Evolutionary conservation across 148 eudicot genomes (phyloP).

Genomic region (Rhododendron henanense): DNA sequence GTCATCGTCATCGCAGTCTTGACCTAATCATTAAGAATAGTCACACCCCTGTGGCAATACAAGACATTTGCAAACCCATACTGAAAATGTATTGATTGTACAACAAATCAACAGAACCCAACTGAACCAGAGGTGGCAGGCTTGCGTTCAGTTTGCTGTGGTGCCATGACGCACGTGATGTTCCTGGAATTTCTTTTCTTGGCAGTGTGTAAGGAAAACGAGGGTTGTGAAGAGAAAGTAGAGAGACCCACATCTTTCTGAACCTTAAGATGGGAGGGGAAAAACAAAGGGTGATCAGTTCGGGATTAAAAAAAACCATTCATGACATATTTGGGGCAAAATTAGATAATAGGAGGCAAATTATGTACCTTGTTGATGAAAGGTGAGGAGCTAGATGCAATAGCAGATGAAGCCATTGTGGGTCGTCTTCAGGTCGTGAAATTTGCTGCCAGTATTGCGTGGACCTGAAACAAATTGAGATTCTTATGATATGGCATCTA

Average conservation of each 20-base stretch:
- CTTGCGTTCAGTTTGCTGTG: slow-evolving; percentile 61
- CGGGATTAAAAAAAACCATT: neutral
- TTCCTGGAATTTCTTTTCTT: slow-evolving; percentile 39
- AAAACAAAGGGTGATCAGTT: neutral
- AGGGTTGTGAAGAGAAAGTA: slow-evolving; percentile 39
- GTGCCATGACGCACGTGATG: slow-evolving; percentile 69
- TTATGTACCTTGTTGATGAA: slow-evolving; percentile 39
- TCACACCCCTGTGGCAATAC: slow-evolving; percentile 21
- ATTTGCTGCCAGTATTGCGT: neutral
- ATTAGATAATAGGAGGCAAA: too few relatives aligned
- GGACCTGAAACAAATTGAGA: neutral
- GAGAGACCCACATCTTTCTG: slow-evolving; percentile 66
- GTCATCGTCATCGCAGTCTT: slow-evolving; percentile 92
- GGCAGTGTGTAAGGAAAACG: slow-evolving; percentile 28
- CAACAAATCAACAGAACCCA: slow-evolving; percentile 18
- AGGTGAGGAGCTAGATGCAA: slow-evolving; percentile 40
- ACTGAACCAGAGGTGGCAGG: slow-evolving; percentile 88
- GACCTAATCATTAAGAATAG: slow-evolving; percentile 42
- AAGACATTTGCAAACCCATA: neutral
- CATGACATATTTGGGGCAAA: neutral
- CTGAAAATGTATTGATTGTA: neutral
- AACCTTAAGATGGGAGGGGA: neutral
- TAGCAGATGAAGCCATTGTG: slow-evolving; percentile 41
- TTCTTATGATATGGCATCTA: neutral
- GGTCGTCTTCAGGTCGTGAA: neutral